phyloP scores from a whole-genome alignment of 768 basidiomycete genomes.

The Hericium alpestre region DNA sequence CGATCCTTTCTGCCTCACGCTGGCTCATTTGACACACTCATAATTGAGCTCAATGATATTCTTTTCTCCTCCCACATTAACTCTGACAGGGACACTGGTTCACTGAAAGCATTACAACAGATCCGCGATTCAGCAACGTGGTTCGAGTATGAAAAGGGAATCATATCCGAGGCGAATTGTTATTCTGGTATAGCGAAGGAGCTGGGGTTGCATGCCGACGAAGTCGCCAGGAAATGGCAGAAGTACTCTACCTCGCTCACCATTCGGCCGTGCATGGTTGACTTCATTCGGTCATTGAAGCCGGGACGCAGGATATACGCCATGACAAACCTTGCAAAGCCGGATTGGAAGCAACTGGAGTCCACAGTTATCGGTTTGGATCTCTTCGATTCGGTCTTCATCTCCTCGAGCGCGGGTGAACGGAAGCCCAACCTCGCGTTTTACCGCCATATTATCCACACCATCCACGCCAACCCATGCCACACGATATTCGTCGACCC shows the following conservation, averaged over 20 bases:
- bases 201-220: constrained; percentile 26
- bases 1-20: not conserved
- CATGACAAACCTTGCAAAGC: constrained; percentile 49
- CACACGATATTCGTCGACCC: constrained; percentile 48
- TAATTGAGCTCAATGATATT: constrained; percentile 46
- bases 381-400: constrained; percentile 41
- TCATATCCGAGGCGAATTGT: constrained; percentile 31
- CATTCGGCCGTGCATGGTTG: constrained; percentile 32
- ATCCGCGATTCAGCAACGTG: constrained; percentile 36
- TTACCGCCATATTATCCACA: constrained; percentile 36
- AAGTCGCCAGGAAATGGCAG: constrained; percentile 37
- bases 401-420: constrained; percentile 39
- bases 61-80: constrained; percentile 37
- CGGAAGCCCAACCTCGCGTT: constrained; percentile 47
- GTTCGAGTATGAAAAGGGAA: constrained; percentile 42
- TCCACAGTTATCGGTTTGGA: constrained; percentile 36
- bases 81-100: constrained; percentile 23
- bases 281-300: constrained; percentile 37
- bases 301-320: constrained; percentile 35
- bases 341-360: constrained; percentile 36
- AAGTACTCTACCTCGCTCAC: constrained; percentile 26
- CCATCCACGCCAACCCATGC: constrained; percentile 33
- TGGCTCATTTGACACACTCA: constrained; percentile 18
- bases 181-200: constrained; percentile 31
- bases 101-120: constrained; percentile 27